phyloP scores from a whole-genome alignment of 805 yeast species.

The Candida nemodendra region DNA sequence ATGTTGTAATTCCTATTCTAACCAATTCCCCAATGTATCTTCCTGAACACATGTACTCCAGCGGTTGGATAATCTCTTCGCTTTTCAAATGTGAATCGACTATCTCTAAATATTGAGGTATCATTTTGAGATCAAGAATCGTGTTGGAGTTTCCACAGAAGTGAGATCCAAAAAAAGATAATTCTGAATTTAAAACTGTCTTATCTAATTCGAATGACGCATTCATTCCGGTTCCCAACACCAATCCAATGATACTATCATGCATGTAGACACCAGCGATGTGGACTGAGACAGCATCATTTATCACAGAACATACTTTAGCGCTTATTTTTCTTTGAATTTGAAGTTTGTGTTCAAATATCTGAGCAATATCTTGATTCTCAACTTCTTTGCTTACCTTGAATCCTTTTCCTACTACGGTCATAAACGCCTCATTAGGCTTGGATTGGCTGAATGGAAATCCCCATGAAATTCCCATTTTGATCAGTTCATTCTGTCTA shows the following conservation, averaged over 20 bases:
- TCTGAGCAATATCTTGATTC: constrained; percentile 39
- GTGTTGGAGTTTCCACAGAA: constrained; percentile 36
- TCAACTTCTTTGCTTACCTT: constrained; percentile 41
- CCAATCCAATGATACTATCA: constrained; percentile 49
- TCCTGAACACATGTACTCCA: constrained; percentile 55
- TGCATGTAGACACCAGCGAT: constrained; percentile 44
- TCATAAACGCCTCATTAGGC: constrained; percentile 45
- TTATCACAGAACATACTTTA: constrained; percentile 47
- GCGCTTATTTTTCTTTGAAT: constrained; percentile 28
- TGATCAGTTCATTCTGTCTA: constrained; percentile 21
- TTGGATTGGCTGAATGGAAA: constrained; percentile 48
- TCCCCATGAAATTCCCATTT: constrained; percentile 54
- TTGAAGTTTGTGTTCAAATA: constrained; percentile 39
- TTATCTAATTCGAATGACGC: constrained; percentile 41
- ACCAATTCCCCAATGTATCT: constrained; percentile 55
- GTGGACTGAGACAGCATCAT: constrained; percentile 64
- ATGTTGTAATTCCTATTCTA: constrained; percentile 40
- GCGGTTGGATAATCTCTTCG: constrained; percentile 45
- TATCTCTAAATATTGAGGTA: constrained; percentile 11
- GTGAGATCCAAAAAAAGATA: constrained; percentile 52
- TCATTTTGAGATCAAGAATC: constrained; percentile 39
- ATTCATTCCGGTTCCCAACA: constrained; percentile 70
- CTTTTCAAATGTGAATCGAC: constrained; percentile 1
- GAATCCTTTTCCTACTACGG: constrained; percentile 64
- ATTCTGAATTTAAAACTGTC: constrained; percentile 47